Base-by-base conservation (phyloP, 306 rosid genomes). In the Rosa persica region DNA sequence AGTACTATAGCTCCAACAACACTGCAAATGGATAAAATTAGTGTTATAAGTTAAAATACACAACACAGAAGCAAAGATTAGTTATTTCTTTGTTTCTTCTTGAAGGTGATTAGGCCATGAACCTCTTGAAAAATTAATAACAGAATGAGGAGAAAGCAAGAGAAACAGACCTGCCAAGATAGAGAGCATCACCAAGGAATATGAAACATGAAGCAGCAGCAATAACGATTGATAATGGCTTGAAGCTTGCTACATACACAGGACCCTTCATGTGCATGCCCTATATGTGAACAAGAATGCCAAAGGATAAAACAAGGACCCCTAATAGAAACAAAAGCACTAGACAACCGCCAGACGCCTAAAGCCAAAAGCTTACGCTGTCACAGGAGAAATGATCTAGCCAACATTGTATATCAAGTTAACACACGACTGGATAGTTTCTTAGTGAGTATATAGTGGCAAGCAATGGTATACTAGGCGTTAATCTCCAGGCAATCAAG, bases 211-310 rank as follows among this genome's bases (percentile, higher is more conserved):
- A 27, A 55, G 57, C 79, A 7, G 88, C 89, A 23, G 93, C 93
- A 82, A 91, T 80, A 43, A 20, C 87, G 15, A 88, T 82, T 0
- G 93, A 89, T 15, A 91, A 25, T 5, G 93, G 96, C 85, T 81
- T 87, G 67, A 87, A 89, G 43, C 74, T 85, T 27, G 91, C 74
- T 46, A 85, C 27, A 64, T 82, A 90, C 0, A 89, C 79, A 39
- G 93, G 90, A 39, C 91, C 96, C 83, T 87, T 89, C 72, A 85
- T 22, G 81, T 76, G 84, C 64, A 91, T 60, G 43, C 82, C 88
- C 93, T 90, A 91, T 6, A 89, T 84, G 27, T 86, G 90, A 73
- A 91, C 82, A 30, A 88, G 44, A 36, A 72, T 0, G 78, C 76
- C 70, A 16, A 89, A 23, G n/a, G 80, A 19, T 12, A 77, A 65